Base-by-base conservation (phyloP, 805 yeast genomes). In the Metschnikowia peoriensis region DNA sequence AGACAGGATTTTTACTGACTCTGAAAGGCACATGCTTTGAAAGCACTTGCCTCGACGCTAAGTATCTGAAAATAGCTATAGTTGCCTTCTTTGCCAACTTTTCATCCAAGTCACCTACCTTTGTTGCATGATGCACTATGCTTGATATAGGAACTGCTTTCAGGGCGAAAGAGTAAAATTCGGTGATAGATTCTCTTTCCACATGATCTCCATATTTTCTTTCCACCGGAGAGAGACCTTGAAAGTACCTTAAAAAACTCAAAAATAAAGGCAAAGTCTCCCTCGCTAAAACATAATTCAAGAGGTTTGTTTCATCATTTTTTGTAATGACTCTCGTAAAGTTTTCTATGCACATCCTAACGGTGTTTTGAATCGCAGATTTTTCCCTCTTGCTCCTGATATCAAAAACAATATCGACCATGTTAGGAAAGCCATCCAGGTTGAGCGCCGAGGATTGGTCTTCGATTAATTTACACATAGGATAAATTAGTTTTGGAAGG, bases 161-260 rank as follows among this genome's bases (percentile, higher is more conserved):
- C 50, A 78, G 79, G 46, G 79, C 70, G 58, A 84, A 84, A 1
- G 78, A 65, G 16, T 76, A 71, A 57, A 77, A 84, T 41, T 75
- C 80, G 7, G 51, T 22, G 29, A 71, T 71, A 40, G 74, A 72
- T 60, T 86, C 90, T 47, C 73, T 74, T 50, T 80, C 80, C 32
- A 86, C 88, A 68, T 87, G 93, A 7, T 83, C 85, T 10, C 90
- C 93, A 42, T 74, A 73, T 55, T 84, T 84, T 53, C 90, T 75
- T 51, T 66, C 72, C 29, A 85, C 67, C 28, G 77, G 72, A 75
- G 81, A 81, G 39, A 79, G 78, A 27, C 85, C 83, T 60, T 85
- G 87, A 63, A 83, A 85, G 15, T 73, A 64, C 49, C 78, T 74
- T 28, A 84, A 70, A n/a, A 84, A 69, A 10, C 77, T 64, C 2